Percentiles rank a stretch among this genome's conserved stretches.
Evolutionary conservation across 2,329 filamentous ascomycete species (phyloP).

Genomic region (Stagonosporopsis vannaccii): DNA sequence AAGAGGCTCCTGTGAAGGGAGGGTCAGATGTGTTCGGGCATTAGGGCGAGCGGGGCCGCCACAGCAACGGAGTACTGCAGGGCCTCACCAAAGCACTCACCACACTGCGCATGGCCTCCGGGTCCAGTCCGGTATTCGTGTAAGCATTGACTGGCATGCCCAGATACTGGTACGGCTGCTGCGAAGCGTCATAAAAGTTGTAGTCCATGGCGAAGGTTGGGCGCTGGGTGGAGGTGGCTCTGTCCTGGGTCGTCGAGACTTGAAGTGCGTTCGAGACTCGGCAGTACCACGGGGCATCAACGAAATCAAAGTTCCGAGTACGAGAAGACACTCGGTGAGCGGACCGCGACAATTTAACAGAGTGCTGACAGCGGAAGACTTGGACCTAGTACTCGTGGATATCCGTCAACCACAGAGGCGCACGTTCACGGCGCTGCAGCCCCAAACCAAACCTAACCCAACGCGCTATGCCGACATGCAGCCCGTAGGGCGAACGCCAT

Average conservation of each 20-base stretch:
- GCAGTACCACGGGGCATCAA: conserved; percentile 12
- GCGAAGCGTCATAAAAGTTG: conserved; percentile 58
- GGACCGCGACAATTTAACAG: background rate
- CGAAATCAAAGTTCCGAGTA: background rate
- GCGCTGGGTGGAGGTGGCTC: conserved; percentile 5
- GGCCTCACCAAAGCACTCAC: conserved; percentile 32
- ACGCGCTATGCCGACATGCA: conserved; percentile 18
- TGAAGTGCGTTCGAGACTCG: conserved; percentile 1
- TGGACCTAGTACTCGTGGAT: conserved; percentile 24
- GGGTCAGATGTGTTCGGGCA: conserved; percentile 30
- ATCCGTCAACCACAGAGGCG: conserved; percentile 21
- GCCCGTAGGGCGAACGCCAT: conserved; percentile 21
- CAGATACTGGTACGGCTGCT: conserved; percentile 58
- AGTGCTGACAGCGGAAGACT: conserved; percentile 24
- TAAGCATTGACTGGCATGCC: conserved; percentile 53
- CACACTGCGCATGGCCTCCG: conserved; percentile 46
- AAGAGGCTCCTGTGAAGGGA: conserved; percentile 51
- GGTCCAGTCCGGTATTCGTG: conserved; percentile 43
- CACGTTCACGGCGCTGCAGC: conserved; percentile 25
- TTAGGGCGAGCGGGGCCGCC: conserved; percentile 19
- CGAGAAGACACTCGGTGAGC: background rate
- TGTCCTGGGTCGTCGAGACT: background rate
- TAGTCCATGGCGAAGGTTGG: conserved; percentile 60
- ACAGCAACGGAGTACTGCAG: background rate
- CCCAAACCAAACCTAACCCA: conserved; percentile 16